Evolutionary conservation across 495 filamentous ascomycete genomes (phyloP).

Genomic region (Pseudotulostoma volvatum): DNA sequence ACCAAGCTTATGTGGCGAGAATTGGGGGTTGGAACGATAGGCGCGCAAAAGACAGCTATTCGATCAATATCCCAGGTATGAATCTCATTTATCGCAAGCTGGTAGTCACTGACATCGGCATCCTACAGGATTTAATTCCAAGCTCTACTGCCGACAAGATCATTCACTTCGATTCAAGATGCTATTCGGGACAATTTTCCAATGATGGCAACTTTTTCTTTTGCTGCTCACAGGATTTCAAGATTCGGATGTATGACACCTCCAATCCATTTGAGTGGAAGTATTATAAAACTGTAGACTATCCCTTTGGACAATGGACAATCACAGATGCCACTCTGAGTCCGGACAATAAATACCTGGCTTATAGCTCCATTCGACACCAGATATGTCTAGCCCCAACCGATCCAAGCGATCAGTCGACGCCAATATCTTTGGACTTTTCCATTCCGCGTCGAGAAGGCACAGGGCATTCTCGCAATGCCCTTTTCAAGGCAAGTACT

Average conservation of each 20-base stretch:
- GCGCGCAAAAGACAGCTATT: constrained; percentile 37
- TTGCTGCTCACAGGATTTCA: constrained; percentile 82
- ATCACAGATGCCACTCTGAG: constrained; percentile 87
- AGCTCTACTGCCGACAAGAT: constrained; percentile 67
- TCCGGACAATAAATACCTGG: constrained; percentile 81
- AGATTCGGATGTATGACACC: constrained; percentile 92
- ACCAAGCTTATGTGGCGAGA: constrained; percentile 63
- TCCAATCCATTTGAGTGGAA: constrained; percentile 91
- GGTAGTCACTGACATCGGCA: constrained; percentile 4
- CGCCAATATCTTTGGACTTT: constrained; percentile 64
- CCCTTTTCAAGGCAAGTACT: constrained; percentile 9
- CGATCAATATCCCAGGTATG: constrained; percentile 50
- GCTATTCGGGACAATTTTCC: constrained; percentile 92
- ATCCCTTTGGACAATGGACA: constrained; percentile 83
- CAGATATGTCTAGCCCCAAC: constrained; percentile 75
- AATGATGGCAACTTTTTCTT: constrained; percentile 98
- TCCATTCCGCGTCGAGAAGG: constrained; percentile 27
- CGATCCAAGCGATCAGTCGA: constrained; percentile 60
- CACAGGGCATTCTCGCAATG: constrained; percentile 30
- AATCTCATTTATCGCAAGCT: not conserved
- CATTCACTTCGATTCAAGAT: constrained; percentile 67
- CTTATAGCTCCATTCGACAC: constrained; percentile 71
- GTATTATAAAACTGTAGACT: constrained; percentile 83
- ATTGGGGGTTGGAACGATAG: constrained; percentile 42
- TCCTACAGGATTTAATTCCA: constrained; percentile 43